phyloP scores from a whole-genome alignment of 805 yeast genomes.

The Clavispora santaluciae region DNA sequence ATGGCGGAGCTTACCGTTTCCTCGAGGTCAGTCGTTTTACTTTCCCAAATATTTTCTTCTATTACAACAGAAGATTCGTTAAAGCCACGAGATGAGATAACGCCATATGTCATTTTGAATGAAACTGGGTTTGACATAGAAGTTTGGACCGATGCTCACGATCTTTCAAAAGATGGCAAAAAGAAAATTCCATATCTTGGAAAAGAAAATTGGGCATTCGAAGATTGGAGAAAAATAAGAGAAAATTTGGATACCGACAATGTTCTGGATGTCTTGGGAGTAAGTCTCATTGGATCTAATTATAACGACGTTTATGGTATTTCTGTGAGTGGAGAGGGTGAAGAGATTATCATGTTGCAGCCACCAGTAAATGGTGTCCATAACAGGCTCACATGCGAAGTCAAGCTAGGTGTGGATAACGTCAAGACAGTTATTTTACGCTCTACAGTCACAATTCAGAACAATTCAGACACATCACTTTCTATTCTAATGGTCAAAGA shows the following conservation, averaged over 20 bases:
- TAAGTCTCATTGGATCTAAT: constrained; percentile 51
- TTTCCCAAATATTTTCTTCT: constrained; percentile 62
- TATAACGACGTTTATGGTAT: constrained; percentile 54
- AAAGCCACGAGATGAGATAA: constrained; percentile 68
- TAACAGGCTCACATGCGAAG: constrained; percentile 68
- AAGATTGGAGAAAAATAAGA: constrained; percentile 86
- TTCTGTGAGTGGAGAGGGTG: constrained; percentile 79
- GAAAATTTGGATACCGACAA: constrained; percentile 69
- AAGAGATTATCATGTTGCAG: constrained; percentile 59
- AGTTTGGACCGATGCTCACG: constrained; percentile 60
- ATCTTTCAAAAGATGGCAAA: constrained; percentile 29
- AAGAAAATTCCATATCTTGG: constrained; percentile 45
- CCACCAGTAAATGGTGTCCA: constrained; percentile 65
- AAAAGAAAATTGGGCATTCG: constrained; percentile 79
- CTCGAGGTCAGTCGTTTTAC: constrained; percentile 70
- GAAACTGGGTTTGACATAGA: constrained; percentile 82
- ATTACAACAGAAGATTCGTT: constrained; percentile 50
- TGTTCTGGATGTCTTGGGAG: constrained; percentile 55
- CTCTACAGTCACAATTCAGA: constrained; percentile 68
- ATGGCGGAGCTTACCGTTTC: constrained; percentile 78
- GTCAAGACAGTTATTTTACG: constrained; percentile 74
- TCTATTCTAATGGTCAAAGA: constrained; percentile 39
- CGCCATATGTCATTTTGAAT: constrained; percentile 76
- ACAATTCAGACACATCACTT: constrained; percentile 56
- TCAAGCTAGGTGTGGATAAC: constrained; percentile 65